Percentiles rank a stretch among this genome's conserved stretches.
phyloP scores from a whole-genome alignment of 73 alveolate species.

The Symbiodinium natans region DNA sequence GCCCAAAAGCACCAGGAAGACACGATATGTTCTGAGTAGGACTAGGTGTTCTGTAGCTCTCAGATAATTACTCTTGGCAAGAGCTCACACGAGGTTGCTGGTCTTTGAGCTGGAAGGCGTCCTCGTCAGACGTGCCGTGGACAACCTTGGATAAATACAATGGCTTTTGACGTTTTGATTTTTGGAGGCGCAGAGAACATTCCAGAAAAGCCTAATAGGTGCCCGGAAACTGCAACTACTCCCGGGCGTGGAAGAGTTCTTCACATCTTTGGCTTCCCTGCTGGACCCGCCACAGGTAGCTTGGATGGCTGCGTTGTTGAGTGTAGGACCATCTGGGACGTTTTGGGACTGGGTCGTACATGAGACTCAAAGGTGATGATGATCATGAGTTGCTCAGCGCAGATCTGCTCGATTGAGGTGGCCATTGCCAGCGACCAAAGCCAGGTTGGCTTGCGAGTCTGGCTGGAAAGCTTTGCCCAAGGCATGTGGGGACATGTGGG shows the following conservation, averaged over 20 bases:
- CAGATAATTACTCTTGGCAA: too few relatives aligned
- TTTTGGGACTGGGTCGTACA: too few relatives aligned
- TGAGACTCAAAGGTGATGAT: too few relatives aligned
- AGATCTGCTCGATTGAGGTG: neutral
- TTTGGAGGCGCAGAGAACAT: too few relatives aligned
- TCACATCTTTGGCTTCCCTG: neutral
- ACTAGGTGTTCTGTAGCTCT: too few relatives aligned
- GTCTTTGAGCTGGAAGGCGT: neutral
- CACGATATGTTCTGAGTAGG: too few relatives aligned
- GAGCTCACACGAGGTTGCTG: neutral
- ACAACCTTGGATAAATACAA: too few relatives aligned
- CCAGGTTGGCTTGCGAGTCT: neutral
- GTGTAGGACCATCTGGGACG: too few relatives aligned
- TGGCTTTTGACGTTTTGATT: too few relatives aligned
- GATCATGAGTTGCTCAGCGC: neutral
- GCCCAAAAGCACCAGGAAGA: too few relatives aligned
- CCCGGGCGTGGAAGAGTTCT: neutral
- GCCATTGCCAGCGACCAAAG: neutral
- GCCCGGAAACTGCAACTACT: neutral
- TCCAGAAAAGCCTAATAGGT: too few relatives aligned
- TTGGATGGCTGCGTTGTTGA: neutral
- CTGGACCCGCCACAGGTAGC: neutral
- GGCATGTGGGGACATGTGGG: neutral
- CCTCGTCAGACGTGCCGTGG: neutral
- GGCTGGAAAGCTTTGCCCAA: slow-evolving; percentile 10